Base-by-base conservation (phyloP, 768 basidiomycete genomes). In the Pleurotus djamor region DNA sequence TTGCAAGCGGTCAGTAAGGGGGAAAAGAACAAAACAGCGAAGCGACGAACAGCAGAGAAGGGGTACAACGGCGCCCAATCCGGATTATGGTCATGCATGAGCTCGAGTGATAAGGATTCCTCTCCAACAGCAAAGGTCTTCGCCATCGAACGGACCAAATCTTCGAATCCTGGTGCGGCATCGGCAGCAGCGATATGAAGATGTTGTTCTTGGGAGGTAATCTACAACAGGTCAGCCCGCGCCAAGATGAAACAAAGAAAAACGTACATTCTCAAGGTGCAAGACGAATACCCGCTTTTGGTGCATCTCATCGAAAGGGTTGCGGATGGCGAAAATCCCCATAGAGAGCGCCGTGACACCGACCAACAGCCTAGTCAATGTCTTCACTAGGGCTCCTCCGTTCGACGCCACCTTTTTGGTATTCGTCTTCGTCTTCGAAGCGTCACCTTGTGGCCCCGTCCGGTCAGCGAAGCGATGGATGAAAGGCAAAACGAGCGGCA, bases 1-100 rank as follows among this genome's bases (percentile, higher is more conserved):
- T 48, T 55, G 65, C 65, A 35, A 67, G 43, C 32, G 36, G 33
- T 37, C 37, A 36, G 63, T 56, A 28, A 61, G 38, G 32, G 37
- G 45, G 49, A 17, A 36, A 7, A 17, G 7, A 45, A 28, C 7
- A 17, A 57, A 49, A 55, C 43, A 52, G 48, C 21, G 36, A 45
- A 59, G 14, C 48, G 32, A 69, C 84, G 37, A 64, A 91, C 92
- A 45, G 85, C 75, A 2, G 89, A 89, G 71, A 92, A 91, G 13
- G 91, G 91, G 69, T 89, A 93, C 41, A 96, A 67, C 1, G 85
- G 76, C 70, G 96, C 93, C 94, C 95, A 98, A 65, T 97, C 93
- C 13, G 83, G 74, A 63, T 94, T 95, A 67, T 87, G 80, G 59
- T 91, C 86, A 60, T 91, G 80, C 82, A 94, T 88, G 2, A 77